phyloP scores from a whole-genome alignment of 495 filamentous ascomycete species.

The Filosporella fistucella region DNA sequence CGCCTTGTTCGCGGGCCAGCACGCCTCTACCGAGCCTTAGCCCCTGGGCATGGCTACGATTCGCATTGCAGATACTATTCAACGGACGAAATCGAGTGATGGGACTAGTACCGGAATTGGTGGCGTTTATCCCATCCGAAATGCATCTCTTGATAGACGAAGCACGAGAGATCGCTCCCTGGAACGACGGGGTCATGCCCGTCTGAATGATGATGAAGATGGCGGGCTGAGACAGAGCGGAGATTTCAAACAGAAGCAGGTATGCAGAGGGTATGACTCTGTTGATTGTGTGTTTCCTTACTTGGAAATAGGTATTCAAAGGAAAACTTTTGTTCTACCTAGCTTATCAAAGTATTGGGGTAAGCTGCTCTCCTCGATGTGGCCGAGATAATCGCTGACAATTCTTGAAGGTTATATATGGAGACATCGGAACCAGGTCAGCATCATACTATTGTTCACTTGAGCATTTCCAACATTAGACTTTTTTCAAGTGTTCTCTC shows the following conservation, averaged over 20 bases:
- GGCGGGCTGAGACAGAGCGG: constrained; percentile 3
- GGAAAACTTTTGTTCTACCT: constrained; percentile 44
- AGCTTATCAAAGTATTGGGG: constrained; percentile 62
- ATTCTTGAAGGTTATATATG: constrained; percentile 52
- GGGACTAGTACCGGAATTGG: not conserved
- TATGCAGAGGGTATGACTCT: not conserved
- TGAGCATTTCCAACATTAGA: not conserved
- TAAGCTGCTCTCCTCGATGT: not conserved
- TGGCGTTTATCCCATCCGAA: constrained; percentile 7
- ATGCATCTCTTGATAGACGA: not conserved
- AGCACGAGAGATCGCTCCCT: not conserved
- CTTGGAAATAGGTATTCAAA: constrained; percentile 31
- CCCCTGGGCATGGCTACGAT: constrained; percentile 8
- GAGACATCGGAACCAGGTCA: constrained; percentile 59
- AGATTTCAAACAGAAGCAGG: constrained; percentile 19
- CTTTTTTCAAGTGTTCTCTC: not conserved
- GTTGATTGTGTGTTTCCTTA: not conserved
- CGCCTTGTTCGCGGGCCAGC: not conserved
- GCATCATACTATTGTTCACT: not conserved
- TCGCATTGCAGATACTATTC: not conserved
- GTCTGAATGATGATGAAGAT: constrained; percentile 2
- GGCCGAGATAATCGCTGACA: not conserved
- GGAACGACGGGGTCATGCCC: not conserved
- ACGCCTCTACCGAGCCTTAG: not conserved
- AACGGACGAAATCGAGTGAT: not conserved